Base-by-base conservation (phyloP, 2,329 filamentous ascomycete genomes). In the Furcasterigmium furcatum region DNA sequence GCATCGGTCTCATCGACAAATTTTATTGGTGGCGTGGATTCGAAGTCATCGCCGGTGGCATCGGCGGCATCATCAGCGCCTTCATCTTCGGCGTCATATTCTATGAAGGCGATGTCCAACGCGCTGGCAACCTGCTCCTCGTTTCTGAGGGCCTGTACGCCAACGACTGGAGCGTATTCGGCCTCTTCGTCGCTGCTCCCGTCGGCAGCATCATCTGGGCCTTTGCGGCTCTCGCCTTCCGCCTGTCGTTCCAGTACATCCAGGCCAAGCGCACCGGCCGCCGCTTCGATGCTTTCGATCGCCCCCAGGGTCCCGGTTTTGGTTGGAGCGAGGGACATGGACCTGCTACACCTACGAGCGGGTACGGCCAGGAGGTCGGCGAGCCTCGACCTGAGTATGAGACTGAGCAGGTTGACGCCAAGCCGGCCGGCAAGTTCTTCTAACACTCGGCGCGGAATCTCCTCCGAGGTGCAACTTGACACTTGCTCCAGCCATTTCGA, bases 41-140 rank as follows among this genome's bases (percentile, higher is more conserved):
- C 56, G 88, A 94, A 64, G 87, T 92, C 22, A 80, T 94, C 14
- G 76, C 86, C 24, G 88, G 87, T 45, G 86, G 87, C 0, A 72
- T 92, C 0, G 88, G 88, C 9, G 88, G 88, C 16, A 81, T 94
- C 44, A 64, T 94, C 19, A 84, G 84, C 10, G 85, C 94, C 50
- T 94, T 91, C 69, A 75, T 92, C 57, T 94, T 91, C 54, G 88
- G 88, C 5, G 73, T 84, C 13, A 78, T 90, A 49, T 94, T 91
- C 70, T 94, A 91, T 71, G 91, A 87, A 59, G 85, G 84, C 39
- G 76, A 82, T 57, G 82, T 79, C 2, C 60, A 73, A 44, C 58
- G 74, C 7, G 88, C 85, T 5, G 84, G 76, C 2, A 73, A 84
- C 47, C 77, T 94, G 45, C 76, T 94, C 41, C 70, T 92, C 21